phyloP scores from a whole-genome alignment of 169 alveolate species.

The Cryptosporidium canis region DNA sequence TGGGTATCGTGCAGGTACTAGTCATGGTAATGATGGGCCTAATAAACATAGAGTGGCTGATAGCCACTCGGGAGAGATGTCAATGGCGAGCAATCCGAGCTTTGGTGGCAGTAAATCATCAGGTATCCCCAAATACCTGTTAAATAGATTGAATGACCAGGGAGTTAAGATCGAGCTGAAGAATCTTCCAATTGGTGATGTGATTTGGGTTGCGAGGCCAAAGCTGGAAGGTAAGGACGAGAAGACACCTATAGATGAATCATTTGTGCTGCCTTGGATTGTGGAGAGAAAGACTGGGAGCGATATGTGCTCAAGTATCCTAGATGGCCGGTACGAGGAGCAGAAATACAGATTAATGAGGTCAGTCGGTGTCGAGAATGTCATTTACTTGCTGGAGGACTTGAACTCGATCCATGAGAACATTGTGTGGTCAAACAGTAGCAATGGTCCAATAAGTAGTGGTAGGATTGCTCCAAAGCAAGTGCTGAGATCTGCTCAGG shows the following conservation, averaged over 20 bases:
- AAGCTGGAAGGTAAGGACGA: slow-evolving; percentile 24
- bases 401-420: slow-evolving; percentile 64
- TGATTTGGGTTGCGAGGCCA: slow-evolving; percentile 70
- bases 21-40: background rate
- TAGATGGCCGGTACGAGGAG: slow-evolving; percentile 86
- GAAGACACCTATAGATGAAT: slow-evolving; percentile 75
- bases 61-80: background rate
- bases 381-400: slow-evolving; percentile 82
- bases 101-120: slow-evolving; percentile 13
- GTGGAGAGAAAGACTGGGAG: slow-evolving; percentile 84
- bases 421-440: slow-evolving; percentile 60
- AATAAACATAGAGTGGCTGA: background rate
- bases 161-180: slow-evolving; percentile 50
- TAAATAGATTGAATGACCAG: slow-evolving; percentile 34
- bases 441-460: slow-evolving; percentile 72
- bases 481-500: slow-evolving; percentile 73
- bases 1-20: background rate
- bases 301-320: slow-evolving; percentile 84
- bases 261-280: slow-evolving; percentile 84
- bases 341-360: slow-evolving; percentile 84
- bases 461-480: slow-evolving; percentile 77
- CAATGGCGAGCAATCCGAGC: background rate
- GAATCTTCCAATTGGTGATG: slow-evolving; percentile 62
- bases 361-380: slow-evolving; percentile 79
- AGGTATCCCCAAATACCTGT: slow-evolving; percentile 42